Conservation (phyloP, 192 early-diverging fungal genomes). For the Coemansia umbellata region DNA sequence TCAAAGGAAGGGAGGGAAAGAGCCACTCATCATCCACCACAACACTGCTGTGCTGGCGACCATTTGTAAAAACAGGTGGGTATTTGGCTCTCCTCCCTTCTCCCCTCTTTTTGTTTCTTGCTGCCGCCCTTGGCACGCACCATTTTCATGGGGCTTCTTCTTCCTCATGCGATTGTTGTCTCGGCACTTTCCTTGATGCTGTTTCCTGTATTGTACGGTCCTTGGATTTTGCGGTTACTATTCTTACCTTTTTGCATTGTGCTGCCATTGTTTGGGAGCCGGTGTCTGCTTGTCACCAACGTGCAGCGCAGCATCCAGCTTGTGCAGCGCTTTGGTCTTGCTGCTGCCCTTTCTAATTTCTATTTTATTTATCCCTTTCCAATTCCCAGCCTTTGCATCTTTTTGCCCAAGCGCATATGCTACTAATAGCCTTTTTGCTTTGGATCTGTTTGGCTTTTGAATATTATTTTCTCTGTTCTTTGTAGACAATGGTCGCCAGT, state of each 20-base stretch:
- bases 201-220: not conserved
- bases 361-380: no score
- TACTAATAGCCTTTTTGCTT: slow-evolving; percentile 5
- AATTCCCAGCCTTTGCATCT: no score
- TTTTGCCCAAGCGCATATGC: no score
- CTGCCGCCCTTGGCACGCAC: not conserved
- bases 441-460: no score
- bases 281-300: not conserved
- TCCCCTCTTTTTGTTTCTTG: not conserved
- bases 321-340: no score
- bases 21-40: no score
- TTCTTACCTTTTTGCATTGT: slow-evolving; percentile 4
- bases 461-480: not conserved
- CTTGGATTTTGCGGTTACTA: slow-evolving; percentile 1
- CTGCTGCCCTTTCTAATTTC: not conserved
- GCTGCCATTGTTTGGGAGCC: no score
- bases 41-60: no score
- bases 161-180: not conserved
- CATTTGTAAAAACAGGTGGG: no score
- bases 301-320: no score
- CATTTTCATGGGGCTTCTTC: not conserved
- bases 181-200: not conserved
- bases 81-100: not conserved
- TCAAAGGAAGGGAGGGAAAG: no score
- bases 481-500: not conserved